Base-by-base conservation (phyloP, 352 stramenopile species). In the Globisporangium irregulare region DNA sequence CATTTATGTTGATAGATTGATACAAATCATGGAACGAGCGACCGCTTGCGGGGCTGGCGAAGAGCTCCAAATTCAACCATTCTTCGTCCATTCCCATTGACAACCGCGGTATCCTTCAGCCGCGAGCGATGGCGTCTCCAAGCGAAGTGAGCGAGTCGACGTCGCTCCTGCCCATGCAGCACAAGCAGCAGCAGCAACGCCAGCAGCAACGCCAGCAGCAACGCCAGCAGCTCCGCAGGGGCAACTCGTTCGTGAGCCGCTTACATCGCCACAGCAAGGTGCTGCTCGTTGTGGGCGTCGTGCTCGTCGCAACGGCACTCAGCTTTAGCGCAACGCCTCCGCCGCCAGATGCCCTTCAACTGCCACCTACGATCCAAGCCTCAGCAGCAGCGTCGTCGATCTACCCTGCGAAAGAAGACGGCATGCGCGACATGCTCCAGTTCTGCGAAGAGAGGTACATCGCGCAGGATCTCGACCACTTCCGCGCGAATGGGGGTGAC, bases 381-480 rank as follows among this genome's bases (percentile, higher is more conserved):
- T 36, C 53, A 8, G 53, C 38, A 46, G 38, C 38, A 20, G 12
- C 38, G 12, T 46, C 53, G 53, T 29, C 12, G 51, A 36, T 58
- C 4, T 58, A 22, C 53, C 53, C 53, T 9, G 53, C 25, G 12
- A 58, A 36, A 18, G 53, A 22, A 22, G 80, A 89, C 36, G 73
- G 69, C 32, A 72, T 69, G 36, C 77, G 64, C 43, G 78, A 93
- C 38, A 60, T 92, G 54, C 66, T 87, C 15, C 57, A 64, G 4
- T 67, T 92, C 29, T 94, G 86, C 68, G 73, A 92, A 43, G 84
- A 94, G 66, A 79, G 73, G 32, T 92, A 79, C 69, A 86, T 92
- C 65, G 82, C 76, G 27, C 86, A 94, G 77, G 79, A 76, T 58
- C 80, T 94, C 61, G 86, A 92, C 72, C 84, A 94, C 72, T 94